Conservation (phyloP, 129 eudicot genomes). For the Smallanthus sonchifolius region DNA sequence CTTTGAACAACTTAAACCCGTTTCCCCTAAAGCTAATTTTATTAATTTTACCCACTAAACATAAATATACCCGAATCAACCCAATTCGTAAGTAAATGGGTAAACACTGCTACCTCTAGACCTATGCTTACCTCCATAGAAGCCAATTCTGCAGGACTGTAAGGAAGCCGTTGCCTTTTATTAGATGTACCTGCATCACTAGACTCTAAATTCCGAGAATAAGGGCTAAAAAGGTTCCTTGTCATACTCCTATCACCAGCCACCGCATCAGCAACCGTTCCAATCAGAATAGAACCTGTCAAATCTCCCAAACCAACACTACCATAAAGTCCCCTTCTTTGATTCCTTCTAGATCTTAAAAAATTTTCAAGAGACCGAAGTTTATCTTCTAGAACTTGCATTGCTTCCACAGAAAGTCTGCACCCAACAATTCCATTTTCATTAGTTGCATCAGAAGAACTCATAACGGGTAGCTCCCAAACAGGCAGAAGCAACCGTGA, state of each 20-base stretch:
- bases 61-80: not conserved
- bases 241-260: constrained; percentile 64
- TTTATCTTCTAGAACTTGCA: constrained; percentile 90
- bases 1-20: not conserved
- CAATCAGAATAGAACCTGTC: constrained; percentile 85
- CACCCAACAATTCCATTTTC: constrained; percentile 63
- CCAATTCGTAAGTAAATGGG: not conserved
- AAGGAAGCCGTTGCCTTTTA: constrained; percentile 86
- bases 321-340: constrained; percentile 91
- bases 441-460: constrained; percentile 46
- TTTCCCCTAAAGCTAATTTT: not conserved
- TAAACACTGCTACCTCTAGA: not conserved
- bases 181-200: constrained; percentile 52
- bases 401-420: constrained; percentile 74
- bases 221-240: constrained; percentile 61
- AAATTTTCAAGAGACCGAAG: constrained; percentile 80
- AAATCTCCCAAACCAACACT: constrained; percentile 90
- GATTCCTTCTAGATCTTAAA: constrained; percentile 77
- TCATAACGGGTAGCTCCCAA: constrained; percentile 91
- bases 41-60: not conserved
- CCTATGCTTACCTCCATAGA: constrained; percentile 71
- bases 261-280: constrained; percentile 60
- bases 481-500: constrained; percentile 83
- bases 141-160: constrained; percentile 89
- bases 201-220: constrained; percentile 50